Conservation (phyloP, 768 basidiomycete genomes). For the Lactarius indigo region DNA sequence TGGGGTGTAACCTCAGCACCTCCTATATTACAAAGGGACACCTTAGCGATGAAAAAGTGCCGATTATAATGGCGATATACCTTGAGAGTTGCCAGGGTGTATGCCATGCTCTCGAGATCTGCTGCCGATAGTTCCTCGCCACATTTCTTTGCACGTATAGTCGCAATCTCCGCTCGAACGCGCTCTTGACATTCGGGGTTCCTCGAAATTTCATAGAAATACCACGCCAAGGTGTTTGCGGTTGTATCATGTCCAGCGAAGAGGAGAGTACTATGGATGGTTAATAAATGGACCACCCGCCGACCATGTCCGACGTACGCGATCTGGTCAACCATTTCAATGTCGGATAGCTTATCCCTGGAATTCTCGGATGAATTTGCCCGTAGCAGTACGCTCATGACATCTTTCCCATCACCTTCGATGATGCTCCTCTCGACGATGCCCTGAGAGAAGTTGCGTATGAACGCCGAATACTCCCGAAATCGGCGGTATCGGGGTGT, state of each 20-base stretch:
- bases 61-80: background rate
- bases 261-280: background rate
- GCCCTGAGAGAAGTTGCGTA: slow-evolving; percentile 9
- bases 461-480: slow-evolving; percentile 10
- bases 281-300: background rate
- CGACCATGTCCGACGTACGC: background rate
- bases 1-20: slow-evolving; percentile 19
- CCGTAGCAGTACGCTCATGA: slow-evolving; percentile 28
- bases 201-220: slow-evolving; percentile 5
- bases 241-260: slow-evolving; percentile 4
- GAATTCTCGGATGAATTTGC: slow-evolving; percentile 25
- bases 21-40: background rate
- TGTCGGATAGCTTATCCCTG: slow-evolving; percentile 14
- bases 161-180: slow-evolving; percentile 15
- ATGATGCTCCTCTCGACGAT: slow-evolving; percentile 18
- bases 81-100: slow-evolving; percentile 4
- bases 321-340: slow-evolving; percentile 27
- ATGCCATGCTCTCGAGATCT: slow-evolving; percentile 7
- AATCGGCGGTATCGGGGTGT: slow-evolving; percentile 14
- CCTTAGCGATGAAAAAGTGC: background rate
- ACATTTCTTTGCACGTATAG: slow-evolving; percentile 5
- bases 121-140: background rate
- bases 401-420: slow-evolving; percentile 20
- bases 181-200: slow-evolving; percentile 2
- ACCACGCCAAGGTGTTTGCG: background rate